phyloP scores from a whole-genome alignment of 2,329 filamentous ascomycete genomes.

The Colletotrichum musicola region DNA sequence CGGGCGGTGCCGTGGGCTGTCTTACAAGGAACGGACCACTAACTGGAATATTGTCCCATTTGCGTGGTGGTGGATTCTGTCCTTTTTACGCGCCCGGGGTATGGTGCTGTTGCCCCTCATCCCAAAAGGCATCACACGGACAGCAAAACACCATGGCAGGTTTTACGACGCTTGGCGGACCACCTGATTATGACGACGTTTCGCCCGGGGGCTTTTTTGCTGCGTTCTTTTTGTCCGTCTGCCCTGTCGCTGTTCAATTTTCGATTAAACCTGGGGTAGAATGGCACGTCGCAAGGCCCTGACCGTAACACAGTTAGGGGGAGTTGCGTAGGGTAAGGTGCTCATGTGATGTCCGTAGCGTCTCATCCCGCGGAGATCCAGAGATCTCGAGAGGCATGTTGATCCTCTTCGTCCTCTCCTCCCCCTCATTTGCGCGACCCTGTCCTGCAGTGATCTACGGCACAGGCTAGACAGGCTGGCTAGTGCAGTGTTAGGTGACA shows the following conservation, averaged over 20 bases:
- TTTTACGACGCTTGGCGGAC: constrained; percentile 1
- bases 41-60: not conserved
- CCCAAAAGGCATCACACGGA: not conserved
- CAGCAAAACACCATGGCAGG: not conserved
- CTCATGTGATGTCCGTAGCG: constrained; percentile 11
- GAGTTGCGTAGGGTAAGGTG: not conserved
- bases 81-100: not conserved
- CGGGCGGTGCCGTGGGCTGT: not conserved
- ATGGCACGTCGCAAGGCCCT: too few species aligned
- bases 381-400: not conserved
- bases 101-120: not conserved
- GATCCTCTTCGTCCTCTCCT: too few species aligned
- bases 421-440: too few species aligned
- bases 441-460: constrained; percentile 11
- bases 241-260: not conserved
- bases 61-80: not conserved
- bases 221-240: not conserved
- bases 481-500: not conserved
- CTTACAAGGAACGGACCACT: not conserved
- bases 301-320: not conserved
- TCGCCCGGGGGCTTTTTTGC: not conserved
- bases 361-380: constrained; percentile 28
- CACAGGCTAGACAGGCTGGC: not conserved
- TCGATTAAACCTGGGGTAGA: not conserved
- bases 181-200: constrained; percentile 10